Evolutionary conservation across 2,329 filamentous ascomycete genomes (phyloP).

Genomic region (Diaporthe velutina): DNA sequence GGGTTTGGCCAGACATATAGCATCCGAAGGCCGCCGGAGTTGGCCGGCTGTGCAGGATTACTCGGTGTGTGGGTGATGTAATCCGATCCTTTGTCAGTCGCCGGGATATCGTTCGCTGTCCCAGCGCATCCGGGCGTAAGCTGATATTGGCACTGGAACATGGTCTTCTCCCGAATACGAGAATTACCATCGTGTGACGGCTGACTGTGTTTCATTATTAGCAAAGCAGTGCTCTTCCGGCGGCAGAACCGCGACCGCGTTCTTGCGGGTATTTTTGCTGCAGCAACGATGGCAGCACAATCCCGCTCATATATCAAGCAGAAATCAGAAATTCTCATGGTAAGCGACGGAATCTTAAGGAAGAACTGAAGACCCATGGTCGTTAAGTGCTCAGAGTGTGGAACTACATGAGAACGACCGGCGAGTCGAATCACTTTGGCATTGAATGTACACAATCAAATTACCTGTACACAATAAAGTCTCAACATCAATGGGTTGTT

Average conservation of each 20-base stretch:
- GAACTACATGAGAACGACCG: too few species aligned
- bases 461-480: too few species aligned
- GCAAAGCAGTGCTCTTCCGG: not conserved
- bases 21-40: conserved; percentile 30
- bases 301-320: too few species aligned
- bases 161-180: not conserved
- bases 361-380: too few species aligned
- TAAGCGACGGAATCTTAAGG: too few species aligned
- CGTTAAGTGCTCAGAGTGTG: not conserved
- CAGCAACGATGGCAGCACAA: too few species aligned
- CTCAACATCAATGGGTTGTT: too few species aligned
- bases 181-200: too few species aligned
- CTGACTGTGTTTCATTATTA: too few species aligned
- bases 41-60: not conserved
- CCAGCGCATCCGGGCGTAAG: conserved; percentile 4
- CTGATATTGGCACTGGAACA: not conserved
- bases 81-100: not conserved
- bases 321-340: too few species aligned
- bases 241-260: too few species aligned
- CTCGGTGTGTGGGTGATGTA: conserved; percentile 1
- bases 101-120: not conserved
- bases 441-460: not conserved
- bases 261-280: too few species aligned
- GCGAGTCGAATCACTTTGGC: not conserved
- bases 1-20: conserved; percentile 24